Percentiles rank a stretch among this genome's conserved stretches.
phyloP scores from a whole-genome alignment of 2,329 filamentous ascomycete genomes.

The Colletotrichum spaethianum region DNA sequence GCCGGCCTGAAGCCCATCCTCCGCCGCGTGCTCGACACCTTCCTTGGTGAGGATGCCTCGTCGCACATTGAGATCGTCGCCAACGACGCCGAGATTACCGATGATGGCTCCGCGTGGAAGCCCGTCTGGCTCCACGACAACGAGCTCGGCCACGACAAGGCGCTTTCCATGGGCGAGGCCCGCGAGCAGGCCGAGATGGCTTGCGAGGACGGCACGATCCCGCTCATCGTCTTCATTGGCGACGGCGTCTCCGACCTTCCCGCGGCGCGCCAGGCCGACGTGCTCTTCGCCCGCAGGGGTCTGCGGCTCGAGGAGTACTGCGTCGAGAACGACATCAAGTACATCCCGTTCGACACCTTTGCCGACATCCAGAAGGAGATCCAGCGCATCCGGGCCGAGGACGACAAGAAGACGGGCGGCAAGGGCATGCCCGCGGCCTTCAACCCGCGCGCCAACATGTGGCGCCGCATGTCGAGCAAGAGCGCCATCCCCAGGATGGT shows the following conservation, averaged over 20 bases:
- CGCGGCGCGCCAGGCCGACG: constrained; percentile 76
- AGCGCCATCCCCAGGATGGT: constrained; percentile 59
- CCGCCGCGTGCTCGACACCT: constrained; percentile 72
- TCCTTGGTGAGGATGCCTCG: constrained; percentile 73
- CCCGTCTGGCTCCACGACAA: constrained; percentile 77
- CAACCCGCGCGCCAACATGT: constrained; percentile 79
- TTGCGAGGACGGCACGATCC: constrained; percentile 73
- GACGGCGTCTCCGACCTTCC: constrained; percentile 78
- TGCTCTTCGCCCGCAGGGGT: constrained; percentile 77
- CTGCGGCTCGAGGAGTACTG: constrained; percentile 78
- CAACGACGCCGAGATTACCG: constrained; percentile 74
- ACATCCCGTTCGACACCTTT: constrained; percentile 76
- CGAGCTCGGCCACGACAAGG: constrained; percentile 78
- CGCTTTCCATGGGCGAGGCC: constrained; percentile 73
- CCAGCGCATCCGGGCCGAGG: constrained; percentile 69
- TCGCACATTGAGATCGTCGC: constrained; percentile 76
- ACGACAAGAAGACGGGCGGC: constrained; percentile 73
- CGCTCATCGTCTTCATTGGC: constrained; percentile 78
- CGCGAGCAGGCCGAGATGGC: constrained; percentile 66
- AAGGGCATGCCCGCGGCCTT: constrained; percentile 71
- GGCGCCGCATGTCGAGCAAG: constrained; percentile 74
- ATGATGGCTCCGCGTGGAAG: constrained; percentile 73
- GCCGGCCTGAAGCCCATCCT: constrained; percentile 77
- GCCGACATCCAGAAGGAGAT: constrained; percentile 75
- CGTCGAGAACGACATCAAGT: constrained; percentile 70